Base-by-base conservation (phyloP, 495 filamentous ascomycete species). In the Xylaria bambusicola region DNA sequence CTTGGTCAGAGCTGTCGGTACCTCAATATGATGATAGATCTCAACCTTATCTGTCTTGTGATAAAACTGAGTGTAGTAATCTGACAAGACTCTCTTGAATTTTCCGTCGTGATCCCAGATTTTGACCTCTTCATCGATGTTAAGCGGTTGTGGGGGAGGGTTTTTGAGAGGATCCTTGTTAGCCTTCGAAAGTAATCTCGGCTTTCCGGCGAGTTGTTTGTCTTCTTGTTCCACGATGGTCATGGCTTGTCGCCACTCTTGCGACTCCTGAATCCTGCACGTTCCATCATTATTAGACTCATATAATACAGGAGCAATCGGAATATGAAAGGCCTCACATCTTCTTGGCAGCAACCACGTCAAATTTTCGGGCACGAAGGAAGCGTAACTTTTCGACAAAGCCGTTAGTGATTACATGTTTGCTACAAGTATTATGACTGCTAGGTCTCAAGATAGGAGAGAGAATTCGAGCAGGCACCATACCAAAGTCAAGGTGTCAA, bases 11-110 rank as follows among this genome's bases (percentile, higher is more conserved):
- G 53, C 40, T n/a, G 29, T 33, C 29, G 26, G 27, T 21, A 42
- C 27, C 7, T 10, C 4, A 8, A 38, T 13, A 52, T 24, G 49
- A 45, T 31, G 29, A 38, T 45, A 53, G 38, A 59, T 20, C 5
- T 24, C 17, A 75, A 94, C 93, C 82, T 95, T 96, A 77, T 98
- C 94, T 6, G 91, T 98, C 80, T 96, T 97, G 83, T 98, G 94
- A 74, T 98, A 98, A 80, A 94, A 98, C 79, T 98, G 94, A 3
- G 93, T 92, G 73, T 98, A 98, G 80, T 88, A 97, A 72, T 93
- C 77, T 78, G 92, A 94, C 45, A 98, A 83, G 68, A 92, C 67
- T 48, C 82, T 75, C 82, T 96, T 96, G 83, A 97, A 95, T 24
- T 77, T 80, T 74, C 68, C 68, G 40, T 70, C 68, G 44, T 97